phyloP scores from a whole-genome alignment of 371 early-diverging fungal species.

The Dinochytrium kinnereticum region DNA sequence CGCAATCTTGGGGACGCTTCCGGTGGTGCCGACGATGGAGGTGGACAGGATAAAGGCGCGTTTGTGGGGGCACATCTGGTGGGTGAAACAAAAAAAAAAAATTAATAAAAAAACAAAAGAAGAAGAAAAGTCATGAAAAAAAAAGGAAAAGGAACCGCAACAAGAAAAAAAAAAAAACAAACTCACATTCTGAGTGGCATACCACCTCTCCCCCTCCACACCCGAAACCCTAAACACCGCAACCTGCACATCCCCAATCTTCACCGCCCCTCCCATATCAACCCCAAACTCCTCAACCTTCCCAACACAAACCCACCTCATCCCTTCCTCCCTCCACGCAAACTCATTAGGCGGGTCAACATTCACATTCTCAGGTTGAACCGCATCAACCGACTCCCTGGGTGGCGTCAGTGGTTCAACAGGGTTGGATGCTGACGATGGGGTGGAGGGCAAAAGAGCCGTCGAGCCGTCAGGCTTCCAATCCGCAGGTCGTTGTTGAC shows the following conservation, averaged over 20 bases:
- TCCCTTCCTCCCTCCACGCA: constrained; percentile 14
- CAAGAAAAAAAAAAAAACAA: background rate
- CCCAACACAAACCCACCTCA: constrained; percentile 4
- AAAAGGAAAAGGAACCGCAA: constrained; percentile 6
- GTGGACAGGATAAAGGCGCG: constrained; percentile 68
- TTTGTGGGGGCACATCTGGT: constrained; percentile 76
- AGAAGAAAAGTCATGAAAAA: no score
- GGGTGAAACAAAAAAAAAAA: no score
- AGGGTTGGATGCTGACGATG: background rate
- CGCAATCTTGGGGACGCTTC: constrained; percentile 57
- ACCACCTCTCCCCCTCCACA: constrained; percentile 49
- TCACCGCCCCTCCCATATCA: constrained; percentile 55
- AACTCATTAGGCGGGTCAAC: constrained; percentile 28
- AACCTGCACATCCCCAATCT: constrained; percentile 65
- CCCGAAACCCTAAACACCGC: constrained; percentile 59
- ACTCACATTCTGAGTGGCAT: constrained; percentile 68
- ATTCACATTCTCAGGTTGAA: constrained; percentile 34
- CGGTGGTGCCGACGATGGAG: constrained; percentile 60
- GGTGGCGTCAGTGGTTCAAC: no score
- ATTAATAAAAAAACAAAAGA: no score
- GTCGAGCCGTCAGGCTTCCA: constrained; percentile 54
- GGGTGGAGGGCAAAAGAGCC: background rate
- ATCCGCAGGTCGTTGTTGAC: constrained; percentile 66
- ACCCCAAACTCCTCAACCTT: constrained; percentile 30
- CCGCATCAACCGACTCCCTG: background rate